These are phyloP conservation scores for Butyriboletus loyo DNA, from an alignment of 768 basidiomycete genomes.

Conservation along the genomic window DNA sequence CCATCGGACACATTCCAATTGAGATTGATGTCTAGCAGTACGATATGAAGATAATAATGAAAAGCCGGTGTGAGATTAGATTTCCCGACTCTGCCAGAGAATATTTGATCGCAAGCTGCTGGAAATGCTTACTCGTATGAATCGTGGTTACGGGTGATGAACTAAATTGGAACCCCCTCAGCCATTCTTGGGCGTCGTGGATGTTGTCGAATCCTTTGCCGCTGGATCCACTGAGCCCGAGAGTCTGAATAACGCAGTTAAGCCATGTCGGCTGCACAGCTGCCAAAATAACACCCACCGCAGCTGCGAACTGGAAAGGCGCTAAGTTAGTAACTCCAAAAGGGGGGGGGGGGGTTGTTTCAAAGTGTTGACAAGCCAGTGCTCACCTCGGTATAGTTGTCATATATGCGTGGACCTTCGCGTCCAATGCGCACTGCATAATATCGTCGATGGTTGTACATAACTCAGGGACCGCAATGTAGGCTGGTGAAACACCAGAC, in stretches of 20 bases:
- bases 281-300: slow-evolving; percentile 14
- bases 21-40: slow-evolving; percentile 18
- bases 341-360: background rate
- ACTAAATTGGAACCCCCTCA: slow-evolving; percentile 15
- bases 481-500: background rate
- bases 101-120: background rate
- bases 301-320: slow-evolving; percentile 20
- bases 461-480: background rate
- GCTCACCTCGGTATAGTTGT: slow-evolving; percentile 28
- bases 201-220: slow-evolving; percentile 33
- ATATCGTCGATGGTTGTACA: slow-evolving; percentile 23
- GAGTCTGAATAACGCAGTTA: slow-evolving; percentile 17
- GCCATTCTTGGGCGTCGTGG: slow-evolving; percentile 26
- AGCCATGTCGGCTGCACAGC: background rate
- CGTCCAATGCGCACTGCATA: slow-evolving; percentile 37
- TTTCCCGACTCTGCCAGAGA: background rate
- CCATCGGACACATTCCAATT: slow-evolving; percentile 14
- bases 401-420: slow-evolving; percentile 32
- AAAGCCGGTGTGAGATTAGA: background rate
- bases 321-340: background rate
- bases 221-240: slow-evolving; percentile 31
- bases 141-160: slow-evolving; percentile 4
- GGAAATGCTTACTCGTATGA: slow-evolving; percentile 18
- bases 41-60: background rate
- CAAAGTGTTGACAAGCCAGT: background rate